phyloP scores from a whole-genome alignment of 176 grass and related monocot genomes.

The Hyparrhenia diplandra region DNA sequence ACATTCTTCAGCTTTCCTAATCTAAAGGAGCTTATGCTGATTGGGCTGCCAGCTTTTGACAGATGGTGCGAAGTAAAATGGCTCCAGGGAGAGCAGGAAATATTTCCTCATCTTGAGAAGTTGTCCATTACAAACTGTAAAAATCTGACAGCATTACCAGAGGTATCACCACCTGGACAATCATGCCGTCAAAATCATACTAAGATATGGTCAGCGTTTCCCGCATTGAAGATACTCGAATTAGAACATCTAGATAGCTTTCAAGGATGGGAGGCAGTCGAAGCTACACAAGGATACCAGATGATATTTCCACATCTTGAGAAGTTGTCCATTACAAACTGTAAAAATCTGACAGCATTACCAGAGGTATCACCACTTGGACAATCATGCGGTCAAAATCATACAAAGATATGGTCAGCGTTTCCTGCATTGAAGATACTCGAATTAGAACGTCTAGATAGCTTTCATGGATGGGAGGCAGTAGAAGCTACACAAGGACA shows the following conservation, averaged over 20 bases:
- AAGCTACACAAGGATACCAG: no score
- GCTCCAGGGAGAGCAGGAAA: not conserved
- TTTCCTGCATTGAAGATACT: no score
- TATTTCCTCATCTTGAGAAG: not conserved
- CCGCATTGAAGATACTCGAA: not conserved
- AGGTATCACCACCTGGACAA: not conserved
- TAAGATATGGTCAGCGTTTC: not conserved
- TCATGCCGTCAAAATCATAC: not conserved
- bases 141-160: not conserved
- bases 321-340: no score
- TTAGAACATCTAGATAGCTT: not conserved
- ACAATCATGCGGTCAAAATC: no score
- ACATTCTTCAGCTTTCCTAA: not conserved
- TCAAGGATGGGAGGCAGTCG: no score
- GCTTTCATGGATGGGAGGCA: not conserved
- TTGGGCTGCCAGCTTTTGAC: not conserved
- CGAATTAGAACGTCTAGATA: no score
- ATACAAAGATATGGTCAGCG: no score
- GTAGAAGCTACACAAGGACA: no score
- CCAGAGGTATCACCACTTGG: no score
- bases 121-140: not conserved
- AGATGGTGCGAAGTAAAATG: not conserved
- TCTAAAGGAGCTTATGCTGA: not conserved
- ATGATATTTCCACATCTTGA: no score
- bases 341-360: no score